Evolutionary conservation across 805 yeast species (phyloP).

Genomic region (Metschnikowia koreensis): DNA sequence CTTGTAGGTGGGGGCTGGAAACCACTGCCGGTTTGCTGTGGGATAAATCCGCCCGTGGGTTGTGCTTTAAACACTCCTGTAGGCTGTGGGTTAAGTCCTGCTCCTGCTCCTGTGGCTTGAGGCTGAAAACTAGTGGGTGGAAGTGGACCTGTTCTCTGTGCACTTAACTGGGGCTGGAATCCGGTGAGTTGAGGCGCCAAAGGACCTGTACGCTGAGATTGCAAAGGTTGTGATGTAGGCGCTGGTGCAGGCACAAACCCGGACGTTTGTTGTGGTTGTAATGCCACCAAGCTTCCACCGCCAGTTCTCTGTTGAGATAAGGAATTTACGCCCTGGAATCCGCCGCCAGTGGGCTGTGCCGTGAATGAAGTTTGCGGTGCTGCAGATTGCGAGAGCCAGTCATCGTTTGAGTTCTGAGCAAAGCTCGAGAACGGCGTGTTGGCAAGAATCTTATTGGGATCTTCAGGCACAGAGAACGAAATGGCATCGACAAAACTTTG

Average conservation of each 20-base stretch:
- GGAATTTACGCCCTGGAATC: constrained; percentile 17
- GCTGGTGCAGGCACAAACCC: constrained; percentile 50
- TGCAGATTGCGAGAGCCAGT: constrained; percentile 20
- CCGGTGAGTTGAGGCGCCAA: constrained; percentile 25
- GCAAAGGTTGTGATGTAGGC: constrained; percentile 28
- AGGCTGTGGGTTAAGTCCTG: background rate
- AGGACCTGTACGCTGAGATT: constrained; percentile 40
- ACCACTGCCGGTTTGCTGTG: constrained; percentile 18
- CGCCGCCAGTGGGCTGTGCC: constrained; percentile 40
- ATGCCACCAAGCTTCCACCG: constrained; percentile 43
- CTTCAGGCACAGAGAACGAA: constrained; percentile 71
- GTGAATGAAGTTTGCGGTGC: constrained; percentile 28
- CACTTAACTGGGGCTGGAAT: constrained; percentile 12
- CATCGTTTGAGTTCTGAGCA: constrained; percentile 15
- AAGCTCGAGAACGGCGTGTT: constrained; percentile 44
- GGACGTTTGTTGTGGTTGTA: constrained; percentile 71
- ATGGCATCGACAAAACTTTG: constrained; percentile 87
- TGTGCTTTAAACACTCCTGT: constrained; percentile 2
- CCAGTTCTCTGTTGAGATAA: constrained; percentile 40
- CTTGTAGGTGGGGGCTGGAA: constrained; percentile 13
- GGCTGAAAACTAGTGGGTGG: constrained; percentile 16
- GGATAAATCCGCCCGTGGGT: constrained; percentile 22
- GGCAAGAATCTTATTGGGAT: constrained; percentile 37
- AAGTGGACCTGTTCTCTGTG: constrained; percentile 18
- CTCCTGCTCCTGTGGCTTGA: background rate